Percentiles rank a stretch among this genome's conserved stretches.
Evolutionary conservation across 257 asterid species (phyloP).

Genomic region (Solanum dulcamara): DNA sequence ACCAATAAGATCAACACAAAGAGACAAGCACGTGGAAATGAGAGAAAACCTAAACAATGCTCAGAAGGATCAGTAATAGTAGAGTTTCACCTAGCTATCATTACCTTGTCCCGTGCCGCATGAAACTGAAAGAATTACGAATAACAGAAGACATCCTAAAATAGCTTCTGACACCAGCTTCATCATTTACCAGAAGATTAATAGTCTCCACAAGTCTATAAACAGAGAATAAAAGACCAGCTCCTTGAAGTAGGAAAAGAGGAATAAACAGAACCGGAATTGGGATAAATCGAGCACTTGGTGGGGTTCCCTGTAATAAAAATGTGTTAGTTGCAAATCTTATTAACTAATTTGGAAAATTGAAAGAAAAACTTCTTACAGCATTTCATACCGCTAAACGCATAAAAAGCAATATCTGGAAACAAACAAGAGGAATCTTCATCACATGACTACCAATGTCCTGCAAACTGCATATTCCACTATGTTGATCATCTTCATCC

Average conservation of each 20-base stretch:
- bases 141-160: slow-evolving; percentile 46
- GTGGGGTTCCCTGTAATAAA: slow-evolving; percentile 74
- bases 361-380: background rate
- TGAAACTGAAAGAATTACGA: slow-evolving; percentile 62
- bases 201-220: slow-evolving; percentile 54
- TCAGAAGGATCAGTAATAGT: background rate
- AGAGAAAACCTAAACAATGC: background rate
- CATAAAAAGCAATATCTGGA: slow-evolving; percentile 82
- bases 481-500: slow-evolving; percentile 52
- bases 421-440: slow-evolving; percentile 73
- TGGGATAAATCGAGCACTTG: slow-evolving; percentile 54
- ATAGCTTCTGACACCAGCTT: slow-evolving; percentile 35
- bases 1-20: background rate
- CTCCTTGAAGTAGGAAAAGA: slow-evolving; percentile 84
- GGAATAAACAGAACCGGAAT: slow-evolving; percentile 71
- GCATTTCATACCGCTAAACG: slow-evolving; percentile 72
- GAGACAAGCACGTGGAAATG: background rate
- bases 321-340: background rate
- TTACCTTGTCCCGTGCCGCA: slow-evolving; percentile 84
- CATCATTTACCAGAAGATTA: slow-evolving; percentile 18
- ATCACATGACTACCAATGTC: slow-evolving; percentile 94
- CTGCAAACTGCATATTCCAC: slow-evolving; percentile 60
- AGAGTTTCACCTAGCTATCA: background rate
- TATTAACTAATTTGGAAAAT: background rate
- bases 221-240: slow-evolving; percentile 60